Evolutionary conservation across 2,329 filamentous ascomycete species (phyloP).

Genomic region (Neurospora crassa): DNA sequence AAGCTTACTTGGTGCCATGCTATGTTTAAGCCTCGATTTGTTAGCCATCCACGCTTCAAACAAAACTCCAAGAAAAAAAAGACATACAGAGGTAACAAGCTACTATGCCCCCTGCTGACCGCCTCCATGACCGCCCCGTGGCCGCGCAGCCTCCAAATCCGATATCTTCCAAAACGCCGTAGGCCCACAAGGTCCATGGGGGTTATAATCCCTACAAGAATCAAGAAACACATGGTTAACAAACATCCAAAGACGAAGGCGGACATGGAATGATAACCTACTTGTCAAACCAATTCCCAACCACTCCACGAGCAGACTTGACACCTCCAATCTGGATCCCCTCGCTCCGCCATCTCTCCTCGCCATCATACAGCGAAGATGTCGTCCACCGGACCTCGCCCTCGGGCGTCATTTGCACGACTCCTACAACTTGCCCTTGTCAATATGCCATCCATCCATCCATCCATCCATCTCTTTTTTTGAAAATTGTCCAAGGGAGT

Average conservation of each 20-base stretch:
- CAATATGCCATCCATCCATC: slow-evolving; percentile 1
- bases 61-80: slow-evolving; percentile 3
- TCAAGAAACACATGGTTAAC: not conserved
- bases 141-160: slow-evolving; percentile 30
- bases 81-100: slow-evolving; percentile 17
- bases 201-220: slow-evolving; percentile 47
- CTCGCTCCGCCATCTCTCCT: slow-evolving; percentile 69
- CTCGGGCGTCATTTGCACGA: slow-evolving; percentile 54
- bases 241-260: not conserved
- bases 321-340: slow-evolving; percentile 64
- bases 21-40: not conserved
- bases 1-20: not conserved
- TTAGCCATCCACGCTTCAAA: not conserved
- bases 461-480: no score
- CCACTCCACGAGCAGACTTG: slow-evolving; percentile 53
- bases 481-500: no score
- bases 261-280: slow-evolving; percentile 19
- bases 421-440: slow-evolving; percentile 31
- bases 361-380: slow-evolving; percentile 51
- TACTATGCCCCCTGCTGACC: slow-evolving; percentile 22
- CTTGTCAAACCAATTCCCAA: slow-evolving; percentile 75
- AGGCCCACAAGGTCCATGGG: slow-evolving; percentile 61
- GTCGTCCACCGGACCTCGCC: slow-evolving; percentile 70
- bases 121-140: slow-evolving; percentile 12
- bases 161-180: slow-evolving; percentile 70